These are phyloP conservation scores for Zostera marina DNA, from an alignment of 116 monocot genomes.

Conservation along the genomic window DNA sequence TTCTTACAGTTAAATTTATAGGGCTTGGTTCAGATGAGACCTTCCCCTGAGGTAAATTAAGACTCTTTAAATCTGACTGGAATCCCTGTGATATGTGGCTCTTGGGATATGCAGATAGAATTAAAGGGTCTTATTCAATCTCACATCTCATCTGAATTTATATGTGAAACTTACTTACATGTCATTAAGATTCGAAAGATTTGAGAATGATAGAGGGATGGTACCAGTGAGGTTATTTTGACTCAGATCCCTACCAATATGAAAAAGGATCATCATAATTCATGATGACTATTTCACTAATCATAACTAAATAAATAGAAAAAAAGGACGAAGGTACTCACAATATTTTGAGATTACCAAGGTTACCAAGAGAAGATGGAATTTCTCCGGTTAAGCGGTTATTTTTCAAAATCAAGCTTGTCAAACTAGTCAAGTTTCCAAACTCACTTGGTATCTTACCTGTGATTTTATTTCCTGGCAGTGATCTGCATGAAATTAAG, in stretches of 20 bases:
- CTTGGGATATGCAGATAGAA: too few relatives aligned
- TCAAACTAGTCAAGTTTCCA: slow-evolving; percentile 82
- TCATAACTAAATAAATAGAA: too few relatives aligned
- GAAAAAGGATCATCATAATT: too few relatives aligned
- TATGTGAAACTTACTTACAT: slow-evolving; percentile 62
- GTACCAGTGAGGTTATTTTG: slow-evolving; percentile 75
- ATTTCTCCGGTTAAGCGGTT: slow-evolving; percentile 63
- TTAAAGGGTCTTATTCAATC: too few relatives aligned
- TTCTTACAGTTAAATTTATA: too few relatives aligned
- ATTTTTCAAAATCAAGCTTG: slow-evolving; percentile 60
- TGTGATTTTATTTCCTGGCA: slow-evolving; percentile 58
- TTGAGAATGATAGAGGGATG: slow-evolving; percentile 61
- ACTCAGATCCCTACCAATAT: slow-evolving; percentile 55
- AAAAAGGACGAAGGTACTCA: slow-evolving; percentile 22
- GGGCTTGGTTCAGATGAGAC: too few relatives aligned
- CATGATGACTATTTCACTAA: too few relatives aligned
- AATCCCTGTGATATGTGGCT: too few relatives aligned
- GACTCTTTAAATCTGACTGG: too few relatives aligned
- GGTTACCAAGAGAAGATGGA: slow-evolving; percentile 77
- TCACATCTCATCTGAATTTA: too few relatives aligned
- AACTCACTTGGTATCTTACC: slow-evolving; percentile 68
- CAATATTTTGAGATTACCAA: slow-evolving; percentile 74
- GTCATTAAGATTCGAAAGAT: slow-evolving; percentile 48
- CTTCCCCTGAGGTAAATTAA: too few relatives aligned
- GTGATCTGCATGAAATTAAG: slow-evolving; percentile 52